Base-by-base conservation (phyloP, 1,284 basidiomycete genomes). In the Irpex lacteus region DNA sequence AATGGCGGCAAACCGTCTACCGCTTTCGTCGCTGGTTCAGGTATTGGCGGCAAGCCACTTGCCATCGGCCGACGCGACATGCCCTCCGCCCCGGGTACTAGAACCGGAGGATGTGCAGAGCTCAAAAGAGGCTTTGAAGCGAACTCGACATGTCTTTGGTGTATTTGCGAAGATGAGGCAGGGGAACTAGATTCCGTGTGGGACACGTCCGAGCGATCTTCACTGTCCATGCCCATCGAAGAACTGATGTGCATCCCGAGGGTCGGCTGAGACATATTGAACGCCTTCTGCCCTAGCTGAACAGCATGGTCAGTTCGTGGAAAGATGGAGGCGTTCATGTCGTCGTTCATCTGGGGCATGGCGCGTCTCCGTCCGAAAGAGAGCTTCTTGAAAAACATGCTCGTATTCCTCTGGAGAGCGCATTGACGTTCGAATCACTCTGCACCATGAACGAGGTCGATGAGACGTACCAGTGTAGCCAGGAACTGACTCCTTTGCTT, bases 301-400 rank as follows among this genome's bases (percentile, higher is more conserved):
- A 60, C 19, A 26, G 62, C 56, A 40, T 61, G 65, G 15, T 62
- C 21, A 15, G 52, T 32, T 21, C 65, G 61, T 13, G 61, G 11
- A 40, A 38, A 62, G 26, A 57, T 8, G 38, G 54, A 56, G 54
- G 26, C 26, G 32, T 56, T 32, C 54, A 56, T 56, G 54, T 56
- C 54, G 54, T 56, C 54, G 54, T 56, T 56, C 32, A 56, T 56
- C 18, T 15, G 11, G 32, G 54, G 26, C 54, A 18, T 18, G 54
- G n/a, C 56, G 19, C 59, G 59, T 26, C 37, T 19, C 49, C 54
- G 15, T 21, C 63, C 49, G 4, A 60, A 47, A 32, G 61, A 56
- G 9, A 66, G 54, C 44, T 63, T 63, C 59, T 66, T 66, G 53
- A 66, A 63, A 60, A 66, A 63, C 61, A 66, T 50, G 56, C 62